Evolutionary conservation across 176 grass and related monocot species (phyloP), one percentile per base, ranked within the genome.

Genomic region (Oryza nivara): DNA sequence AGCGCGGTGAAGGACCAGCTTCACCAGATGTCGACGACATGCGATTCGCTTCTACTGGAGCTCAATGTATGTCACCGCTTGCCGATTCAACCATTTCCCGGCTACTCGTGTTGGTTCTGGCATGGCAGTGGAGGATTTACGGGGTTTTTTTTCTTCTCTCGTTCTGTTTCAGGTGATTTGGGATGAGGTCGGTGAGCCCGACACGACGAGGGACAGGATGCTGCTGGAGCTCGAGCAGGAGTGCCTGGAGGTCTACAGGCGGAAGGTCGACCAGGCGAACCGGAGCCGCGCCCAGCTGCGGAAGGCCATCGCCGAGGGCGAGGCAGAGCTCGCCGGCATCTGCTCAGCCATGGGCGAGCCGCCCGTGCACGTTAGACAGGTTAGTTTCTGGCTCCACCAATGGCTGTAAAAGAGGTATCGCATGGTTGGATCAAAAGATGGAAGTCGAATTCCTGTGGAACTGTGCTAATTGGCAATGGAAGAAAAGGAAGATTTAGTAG

Each of bases 131-230:
- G 75, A 68, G 32, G 26, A 19, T 66, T 83, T 74, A 20, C 7
- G 79, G 56, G 65, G 7, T 0, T 68, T 3, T 80, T 80, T 15
- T n/a, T n/a, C 35, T 36, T 36, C 4, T 36, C 35, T n/a, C 7
- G n/a, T n/a, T 45, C 34, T 75, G 32, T 68, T 63, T 72, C 86
- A 98, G 92, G 82, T 91, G 64, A 95, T 95, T 70, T 98, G 95
- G 91, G 92, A 90, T 63, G 95, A 95, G 92, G 83, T 93, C 14
- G 95, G 95, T 10, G 91, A 95, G 84, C 90, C 85, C n/a, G 71
- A 88, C 75, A 41, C 63, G 4, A 83, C 85, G 71, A 92, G 91
- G 72, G 95, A 95, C 72, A 84, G 81, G 83, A 87, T 83, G 77
- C 80, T 95, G 26, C 64, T 86, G 26, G 91, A 93, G 81, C 89